These are phyloP conservation scores for Neofusicoccum kwambonambiense DNA, from an alignment of 2,329 filamentous ascomycete species.

Conservation along the genomic window DNA sequence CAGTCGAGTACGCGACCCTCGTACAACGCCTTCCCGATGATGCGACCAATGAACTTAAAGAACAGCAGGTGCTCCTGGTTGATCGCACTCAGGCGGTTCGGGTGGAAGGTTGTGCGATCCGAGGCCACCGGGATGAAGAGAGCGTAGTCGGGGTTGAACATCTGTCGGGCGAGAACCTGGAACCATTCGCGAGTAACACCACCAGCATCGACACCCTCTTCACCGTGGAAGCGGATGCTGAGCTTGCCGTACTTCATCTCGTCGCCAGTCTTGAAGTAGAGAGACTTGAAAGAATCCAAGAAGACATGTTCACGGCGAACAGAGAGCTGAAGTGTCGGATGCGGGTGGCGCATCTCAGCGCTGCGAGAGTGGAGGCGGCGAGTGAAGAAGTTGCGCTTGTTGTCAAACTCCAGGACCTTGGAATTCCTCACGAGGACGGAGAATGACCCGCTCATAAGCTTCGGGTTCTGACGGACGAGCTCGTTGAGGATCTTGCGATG, in stretches of 20 bases:
- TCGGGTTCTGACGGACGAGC: conserved; percentile 92
- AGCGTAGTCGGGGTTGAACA: conserved; percentile 98
- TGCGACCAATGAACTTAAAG: conserved; percentile 98
- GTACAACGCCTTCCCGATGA: conserved; percentile 97
- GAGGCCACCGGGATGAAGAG: conserved; percentile 95
- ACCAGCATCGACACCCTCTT: conserved; percentile 96
- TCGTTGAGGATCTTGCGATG: conserved; percentile 98
- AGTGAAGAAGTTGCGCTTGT: conserved; percentile 99
- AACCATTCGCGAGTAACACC: conserved; percentile 99
- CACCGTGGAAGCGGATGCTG: conserved; percentile 94
- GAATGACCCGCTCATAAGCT: conserved; percentile 98
- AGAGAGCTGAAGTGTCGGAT: conserved; percentile 78
- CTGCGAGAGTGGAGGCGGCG: conserved; percentile 80
- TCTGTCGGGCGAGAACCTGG: conserved; percentile 92
- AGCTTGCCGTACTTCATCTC: conserved; percentile 99
- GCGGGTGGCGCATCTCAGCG: conserved; percentile 67
- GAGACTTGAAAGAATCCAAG: conserved; percentile 95
- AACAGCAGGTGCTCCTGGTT: conserved; percentile 96
- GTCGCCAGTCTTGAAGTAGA: conserved; percentile 94
- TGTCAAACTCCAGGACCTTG: conserved; percentile 98
- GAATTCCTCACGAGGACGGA: conserved; percentile 95
- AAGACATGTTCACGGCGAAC: conserved; percentile 95
- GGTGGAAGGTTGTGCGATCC: conserved; percentile 97
- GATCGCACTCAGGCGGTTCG: conserved; percentile 88
- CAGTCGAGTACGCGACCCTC: conserved; percentile 95